A percentile compares a stretch with the other conserved stretches of the same genome.
Evolutionary conservation across 2,329 filamentous ascomycete genomes (phyloP).

Genomic region (Graphilbum fragrans): DNA sequence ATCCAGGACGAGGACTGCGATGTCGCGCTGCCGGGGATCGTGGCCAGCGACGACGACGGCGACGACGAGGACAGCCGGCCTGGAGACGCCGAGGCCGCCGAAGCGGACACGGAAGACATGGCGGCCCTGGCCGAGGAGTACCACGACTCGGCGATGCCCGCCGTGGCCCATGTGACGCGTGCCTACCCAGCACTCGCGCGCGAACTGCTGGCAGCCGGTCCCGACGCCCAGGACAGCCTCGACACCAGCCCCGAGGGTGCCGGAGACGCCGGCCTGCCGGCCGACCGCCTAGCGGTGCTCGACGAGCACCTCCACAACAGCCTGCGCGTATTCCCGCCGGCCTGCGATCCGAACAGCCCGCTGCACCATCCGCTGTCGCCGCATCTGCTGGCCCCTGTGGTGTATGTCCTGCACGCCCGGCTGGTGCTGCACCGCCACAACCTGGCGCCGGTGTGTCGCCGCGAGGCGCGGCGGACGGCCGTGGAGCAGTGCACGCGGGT

Average conservation of each 20-base stretch:
- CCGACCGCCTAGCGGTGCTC: slow-evolving; percentile 63
- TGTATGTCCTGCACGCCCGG: slow-evolving; percentile 72
- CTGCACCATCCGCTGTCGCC: slow-evolving; percentile 58
- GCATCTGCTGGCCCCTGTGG: slow-evolving; percentile 59
- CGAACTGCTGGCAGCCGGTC: too few species aligned
- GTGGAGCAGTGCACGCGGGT: slow-evolving; percentile 65
- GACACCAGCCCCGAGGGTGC: background rate
- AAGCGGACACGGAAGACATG: too few species aligned
- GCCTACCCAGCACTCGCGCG: slow-evolving; percentile 65
- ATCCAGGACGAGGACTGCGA: slow-evolving; percentile 88
- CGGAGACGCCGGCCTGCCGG: too few species aligned
- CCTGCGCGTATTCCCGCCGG: slow-evolving; percentile 60
- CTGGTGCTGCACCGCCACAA: slow-evolving; percentile 84
- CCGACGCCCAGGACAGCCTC: too few species aligned
- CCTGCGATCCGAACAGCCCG: slow-evolving; percentile 52
- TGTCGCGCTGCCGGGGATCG: slow-evolving; percentile 52
- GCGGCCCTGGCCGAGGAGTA: too few species aligned
- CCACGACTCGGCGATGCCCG: slow-evolving; percentile 66
- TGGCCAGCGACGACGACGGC: slow-evolving; percentile 66
- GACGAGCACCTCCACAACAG: slow-evolving; percentile 72
- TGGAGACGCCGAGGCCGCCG: too few species aligned
- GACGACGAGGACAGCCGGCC: slow-evolving; percentile 41
- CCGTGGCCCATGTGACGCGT: slow-evolving; percentile 70
- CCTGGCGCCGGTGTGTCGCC: slow-evolving; percentile 57
- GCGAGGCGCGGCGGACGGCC: slow-evolving; percentile 55